Percentiles rank a stretch among this genome's conserved stretches.
Evolutionary conservation across 2,329 filamentous ascomycete genomes (phyloP).

Genomic region (Aspergillus jensenii): DNA sequence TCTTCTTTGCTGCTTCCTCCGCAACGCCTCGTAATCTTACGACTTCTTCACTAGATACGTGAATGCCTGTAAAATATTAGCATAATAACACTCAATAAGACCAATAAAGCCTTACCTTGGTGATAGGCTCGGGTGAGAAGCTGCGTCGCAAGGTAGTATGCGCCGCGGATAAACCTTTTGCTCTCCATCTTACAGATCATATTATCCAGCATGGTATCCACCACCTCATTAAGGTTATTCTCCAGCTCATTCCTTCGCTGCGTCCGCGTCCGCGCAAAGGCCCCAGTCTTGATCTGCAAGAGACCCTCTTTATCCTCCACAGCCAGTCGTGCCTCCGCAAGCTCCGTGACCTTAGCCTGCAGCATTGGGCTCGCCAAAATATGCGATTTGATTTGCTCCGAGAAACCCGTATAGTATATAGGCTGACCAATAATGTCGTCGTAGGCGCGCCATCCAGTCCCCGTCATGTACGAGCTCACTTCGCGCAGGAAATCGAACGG

Average conservation of each 20-base stretch:
- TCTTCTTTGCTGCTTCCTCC: slow-evolving; percentile 76
- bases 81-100: not conserved
- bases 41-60: slow-evolving; percentile 93
- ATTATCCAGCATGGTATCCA: slow-evolving; percentile 80
- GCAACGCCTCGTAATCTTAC: slow-evolving; percentile 78
- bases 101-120: slow-evolving; percentile 59
- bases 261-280: slow-evolving; percentile 29
- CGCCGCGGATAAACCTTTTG: slow-evolving; percentile 84
- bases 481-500: slow-evolving; percentile 83
- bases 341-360: slow-evolving; percentile 68
- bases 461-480: slow-evolving; percentile 83
- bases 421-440: slow-evolving; percentile 87
- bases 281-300: slow-evolving; percentile 46
- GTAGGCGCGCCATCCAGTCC: slow-evolving; percentile 93
- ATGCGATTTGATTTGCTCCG: slow-evolving; percentile 79
- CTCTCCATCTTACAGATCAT: slow-evolving; percentile 99
- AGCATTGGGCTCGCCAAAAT: slow-evolving; percentile 76
- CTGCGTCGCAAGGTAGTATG: slow-evolving; percentile 87
- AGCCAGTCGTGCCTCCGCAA: slow-evolving; percentile 72
- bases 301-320: slow-evolving; percentile 76
- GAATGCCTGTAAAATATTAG: slow-evolving; percentile 58
- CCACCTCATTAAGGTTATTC: slow-evolving; percentile 72
- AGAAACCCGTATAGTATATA: slow-evolving; percentile 89
- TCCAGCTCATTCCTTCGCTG: slow-evolving; percentile 61
- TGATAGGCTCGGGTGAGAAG: slow-evolving; percentile 90